Base-by-base conservation (phyloP, 768 basidiomycete species). In the Boletus reticuloceps region DNA sequence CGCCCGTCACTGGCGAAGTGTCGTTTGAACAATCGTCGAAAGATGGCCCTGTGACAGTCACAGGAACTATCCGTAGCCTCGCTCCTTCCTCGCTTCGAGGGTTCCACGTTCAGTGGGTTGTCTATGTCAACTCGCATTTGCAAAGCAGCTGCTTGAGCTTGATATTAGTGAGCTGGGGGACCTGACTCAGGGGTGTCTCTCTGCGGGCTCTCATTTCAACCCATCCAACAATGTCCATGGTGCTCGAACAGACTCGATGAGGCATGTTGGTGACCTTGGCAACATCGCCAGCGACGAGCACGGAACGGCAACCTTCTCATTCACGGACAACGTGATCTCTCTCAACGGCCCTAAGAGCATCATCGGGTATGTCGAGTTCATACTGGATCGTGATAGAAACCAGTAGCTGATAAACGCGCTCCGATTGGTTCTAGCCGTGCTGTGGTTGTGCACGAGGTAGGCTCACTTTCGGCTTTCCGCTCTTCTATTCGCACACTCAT, bases 201-300 rank as follows among this genome's bases (percentile, higher is more conserved):
- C 88, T 19, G 79, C 90, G 34, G 88, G 89, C 3, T 60, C 83
- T 34, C 91, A 93, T 71, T 93, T 83, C 78, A 92, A 93, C 74
- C 89, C 89, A 0, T 79, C 77, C 70, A 75, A 71, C 19, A 77
- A 79, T 54, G 80, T 72, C 11, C 91, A 93, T 60, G 89, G 89
- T 53, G 86, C 79, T 5, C 87, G 80, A 11, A 67, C 70, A 10
- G 81, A 82, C 61, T 54, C 60, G 5, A 69, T 67, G 50, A 76
- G 89, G 54, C 91, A 92, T 68, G 83, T 88, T 29, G 91, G 91
- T 1, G 86, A 89, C 61, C 66, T 89, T 58, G 91, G 91, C 6
- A 92, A 93, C 65, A 82, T 93, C 65, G 61, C 79, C 63, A 78
- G 81, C 45, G 80, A 93, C 65, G 71, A 68, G 19, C 60, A 71